phyloP scores from a whole-genome alignment of 331 rosid genomes.

The Stylosanthes scabra region DNA sequence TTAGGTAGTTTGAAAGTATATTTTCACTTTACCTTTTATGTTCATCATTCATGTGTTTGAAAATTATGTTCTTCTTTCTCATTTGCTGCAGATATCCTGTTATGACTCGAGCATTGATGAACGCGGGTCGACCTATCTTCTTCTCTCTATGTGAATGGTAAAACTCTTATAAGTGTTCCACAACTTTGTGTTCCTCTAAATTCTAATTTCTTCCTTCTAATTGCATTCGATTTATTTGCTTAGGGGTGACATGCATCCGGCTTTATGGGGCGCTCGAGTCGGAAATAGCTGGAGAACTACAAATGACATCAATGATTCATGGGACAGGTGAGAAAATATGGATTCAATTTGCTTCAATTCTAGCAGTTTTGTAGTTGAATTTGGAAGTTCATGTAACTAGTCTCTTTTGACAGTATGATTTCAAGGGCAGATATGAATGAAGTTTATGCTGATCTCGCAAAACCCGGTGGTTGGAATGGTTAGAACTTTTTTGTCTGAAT shows the following conservation, averaged over 20 bases:
- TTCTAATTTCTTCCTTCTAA: constrained; percentile 4
- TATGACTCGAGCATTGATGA: constrained; percentile 81
- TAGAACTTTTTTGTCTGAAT: constrained; percentile 24
- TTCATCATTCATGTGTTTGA: not conserved
- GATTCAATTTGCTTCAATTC: not conserved
- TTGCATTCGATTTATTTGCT: constrained; percentile 12
- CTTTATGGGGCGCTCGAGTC: constrained; percentile 77
- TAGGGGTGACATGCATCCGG: constrained; percentile 96
- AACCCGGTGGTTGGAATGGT: constrained; percentile 99
- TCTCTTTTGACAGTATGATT: constrained; percentile 63
- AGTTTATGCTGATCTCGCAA: constrained; percentile 72
- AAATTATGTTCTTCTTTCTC: constrained; percentile 18
- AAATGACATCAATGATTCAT: constrained; percentile 69
- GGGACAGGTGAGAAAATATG: constrained; percentile 70
- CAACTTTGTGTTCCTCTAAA: not conserved
- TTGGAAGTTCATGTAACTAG: not conserved
- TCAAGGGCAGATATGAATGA: constrained; percentile 87
- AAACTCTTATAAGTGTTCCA: constrained; percentile 10
- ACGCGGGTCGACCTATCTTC: constrained; percentile 77
- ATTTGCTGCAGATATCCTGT: constrained; percentile 64
- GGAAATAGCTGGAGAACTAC: constrained; percentile 99
- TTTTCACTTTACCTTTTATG: not conserved
- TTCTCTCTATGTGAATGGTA: constrained; percentile 95
- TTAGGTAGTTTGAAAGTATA: constrained; percentile 50
- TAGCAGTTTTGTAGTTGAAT: not conserved